Base-by-base conservation (phyloP, 306 rosid species). In the Bauhinia variegata region DNA sequence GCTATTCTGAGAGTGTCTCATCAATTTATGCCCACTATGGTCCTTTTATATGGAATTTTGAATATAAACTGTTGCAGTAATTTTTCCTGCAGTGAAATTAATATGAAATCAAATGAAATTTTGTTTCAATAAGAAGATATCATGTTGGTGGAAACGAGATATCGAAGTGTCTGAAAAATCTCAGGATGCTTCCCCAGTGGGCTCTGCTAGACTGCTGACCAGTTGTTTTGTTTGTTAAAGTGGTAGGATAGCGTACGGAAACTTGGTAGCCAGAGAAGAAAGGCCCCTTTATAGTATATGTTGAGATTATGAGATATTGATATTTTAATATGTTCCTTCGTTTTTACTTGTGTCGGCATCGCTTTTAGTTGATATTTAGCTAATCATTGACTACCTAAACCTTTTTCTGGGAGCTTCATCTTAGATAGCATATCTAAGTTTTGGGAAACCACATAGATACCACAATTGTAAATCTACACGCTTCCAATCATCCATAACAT, bases 361-460 rank as follows among this genome's bases (percentile, higher is more conserved):
- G 13, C 36, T 57, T 13, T 61, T 46, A 38, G 18, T 74, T 14
- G 49, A 13, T 54, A 53, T 68, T n/a, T 34, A n/a, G 16, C 2
- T 4, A 48, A 56, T 6, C 46, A 47, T 23, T 8, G 8, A 37
- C 11, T 76, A n/a, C 52, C 23, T n/a, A n/a, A n/a, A 6, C 1
- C 5, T 51, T 17, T 51, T 51, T 6, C 14, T 11, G 38, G 16
- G 10, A 60, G 34, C 15, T 15, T 57, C 8, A 14, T 36, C 2
- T n/a, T 36, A 18, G 6, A 34, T 6, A 30, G 9, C 14, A 31
- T 4, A 30, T 30, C n/a, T 36, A 14, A 9, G 11, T 14, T 44
- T 5, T 44, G 50, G 14, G 13, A 13, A 44, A 5, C 15, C 4
- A 5, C 6, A 44, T 14, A 48, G 23, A 15, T 17, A 5, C 1